Conservation (phyloP, 345 rosid species). For the thale cress (Arabidopsis thaliana) region DNA sequence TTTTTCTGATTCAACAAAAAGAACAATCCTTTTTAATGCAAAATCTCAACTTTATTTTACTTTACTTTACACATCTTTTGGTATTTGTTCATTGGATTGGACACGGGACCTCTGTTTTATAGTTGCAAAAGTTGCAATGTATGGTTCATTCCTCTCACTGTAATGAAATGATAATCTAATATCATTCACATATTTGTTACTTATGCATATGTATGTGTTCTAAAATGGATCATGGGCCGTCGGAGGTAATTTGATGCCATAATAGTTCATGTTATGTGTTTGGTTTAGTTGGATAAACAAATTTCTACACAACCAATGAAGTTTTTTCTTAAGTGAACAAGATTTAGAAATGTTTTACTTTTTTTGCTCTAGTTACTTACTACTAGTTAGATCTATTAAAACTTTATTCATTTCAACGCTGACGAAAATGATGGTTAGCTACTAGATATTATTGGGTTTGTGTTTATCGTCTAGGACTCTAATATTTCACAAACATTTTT, state of each 20-base stretch:
- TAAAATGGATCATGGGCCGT: background rate
- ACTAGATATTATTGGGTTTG: background rate
- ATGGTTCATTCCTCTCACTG: background rate
- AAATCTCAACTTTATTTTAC: background rate
- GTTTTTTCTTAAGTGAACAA: background rate
- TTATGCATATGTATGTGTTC: background rate
- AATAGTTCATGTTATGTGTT: no score
- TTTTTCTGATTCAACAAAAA: background rate
- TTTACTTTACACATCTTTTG: background rate
- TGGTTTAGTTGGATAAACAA: background rate
- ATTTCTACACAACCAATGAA: background rate
- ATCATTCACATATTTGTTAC: background rate
- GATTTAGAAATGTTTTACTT: no score
- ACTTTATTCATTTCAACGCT: background rate
- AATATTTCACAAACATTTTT: background rate
- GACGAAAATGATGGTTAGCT: background rate
- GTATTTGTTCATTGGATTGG: background rate
- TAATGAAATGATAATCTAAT: no score
- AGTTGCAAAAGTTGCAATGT: background rate
- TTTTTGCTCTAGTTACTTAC: no score
- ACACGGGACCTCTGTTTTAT: slow-evolving; percentile 31
- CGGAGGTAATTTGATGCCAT: background rate
- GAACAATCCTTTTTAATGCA: background rate
- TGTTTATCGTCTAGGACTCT: background rate
- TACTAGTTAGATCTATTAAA: background rate